Conservation (phyloP, 108 stramenopile genomes). For the Mayamaea pseudoterrestris region DNA sequence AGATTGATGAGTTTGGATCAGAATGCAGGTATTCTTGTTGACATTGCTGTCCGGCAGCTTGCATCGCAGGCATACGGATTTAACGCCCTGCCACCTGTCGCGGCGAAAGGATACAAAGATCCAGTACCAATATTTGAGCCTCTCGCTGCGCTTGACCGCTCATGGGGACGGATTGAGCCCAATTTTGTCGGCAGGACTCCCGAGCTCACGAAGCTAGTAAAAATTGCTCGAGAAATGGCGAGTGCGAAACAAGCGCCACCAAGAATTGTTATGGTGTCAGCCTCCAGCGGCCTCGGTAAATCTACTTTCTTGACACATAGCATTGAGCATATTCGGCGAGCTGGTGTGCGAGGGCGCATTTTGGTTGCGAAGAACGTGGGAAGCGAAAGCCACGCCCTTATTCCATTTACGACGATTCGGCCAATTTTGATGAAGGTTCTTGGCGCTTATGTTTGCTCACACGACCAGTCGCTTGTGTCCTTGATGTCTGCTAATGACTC, state of each 20-base stretch:
- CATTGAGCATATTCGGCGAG: conserved; percentile 29
- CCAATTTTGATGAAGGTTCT: too few species aligned
- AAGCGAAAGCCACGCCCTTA: too few species aligned
- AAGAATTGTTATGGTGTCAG: conserved; percentile 25
- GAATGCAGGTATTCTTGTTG: conserved; percentile 60
- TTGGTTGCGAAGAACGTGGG: conserved; percentile 29
- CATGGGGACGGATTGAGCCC: conserved; percentile 25
- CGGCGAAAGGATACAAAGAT: conserved; percentile 55
- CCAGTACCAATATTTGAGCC: conserved; percentile 68
- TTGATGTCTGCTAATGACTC: too few species aligned
- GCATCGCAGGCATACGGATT: conserved; percentile 33
- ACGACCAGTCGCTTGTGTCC: too few species aligned
- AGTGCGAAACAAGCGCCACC: conserved; percentile 6
- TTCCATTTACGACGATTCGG: too few species aligned
- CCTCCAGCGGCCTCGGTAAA: conserved; percentile 50
- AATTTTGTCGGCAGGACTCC: conserved; percentile 48
- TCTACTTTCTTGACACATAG: conserved; percentile 34
- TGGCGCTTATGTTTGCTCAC: too few species aligned
- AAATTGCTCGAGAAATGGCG: conserved; percentile 26
- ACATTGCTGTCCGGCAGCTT: conserved; percentile 38
- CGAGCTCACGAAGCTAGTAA: conserved; percentile 39
- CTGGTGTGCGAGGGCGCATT: conserved; percentile 22
- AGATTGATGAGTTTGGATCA: conserved; percentile 42
- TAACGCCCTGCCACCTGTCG: conserved; percentile 40
- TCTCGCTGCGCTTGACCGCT: conserved; percentile 20